Evolutionary conservation across 2,329 filamentous ascomycete genomes (phyloP), one percentile per base, ranked within the genome.

Genomic region (Hirsutella minnesotensis): DNA sequence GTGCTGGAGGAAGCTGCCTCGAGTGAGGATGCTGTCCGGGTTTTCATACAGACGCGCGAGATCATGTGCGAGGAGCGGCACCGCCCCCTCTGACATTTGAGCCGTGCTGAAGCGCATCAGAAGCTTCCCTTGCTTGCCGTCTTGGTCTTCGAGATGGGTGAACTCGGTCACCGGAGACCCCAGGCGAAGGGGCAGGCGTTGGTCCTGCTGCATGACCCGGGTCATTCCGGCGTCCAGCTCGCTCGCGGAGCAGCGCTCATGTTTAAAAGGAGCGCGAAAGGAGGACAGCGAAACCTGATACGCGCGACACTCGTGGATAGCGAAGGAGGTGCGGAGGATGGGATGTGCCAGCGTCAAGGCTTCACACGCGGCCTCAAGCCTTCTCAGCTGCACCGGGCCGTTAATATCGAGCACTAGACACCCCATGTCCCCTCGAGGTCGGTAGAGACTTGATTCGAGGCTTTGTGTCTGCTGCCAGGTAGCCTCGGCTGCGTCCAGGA

Each of bases 311-410:
- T 65, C 62, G 38, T 72, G 63, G 0, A 63, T 56, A 3, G 71
- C 61, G 43, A 79, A 79, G 0, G 69, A 66, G 0, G 76, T 77
- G 19, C 74, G 69, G 8, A 80, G 61, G 22, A 74, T 70, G 0
- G 70, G 66, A 35, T 75, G 72, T 30, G 69, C 59, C 29, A 56
- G 55, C 0, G 60, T 57, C 9, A 75, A 58, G 12, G 62, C 61
- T 19, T 61, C 58, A 48, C 70, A 74, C 0, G 70, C 68, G 1
- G 62, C 59, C 45, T 73, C 65, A 1, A 75, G 62, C 46, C 64
- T 66, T 35, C 62, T 59, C 37, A 56, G 49, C 24, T 67, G 59
- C 0, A 74, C 50, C 0, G 61, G 53, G 0, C 70, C 70, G 20
- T 60, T 66, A 55, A 72, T 70, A 29, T 62, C 67, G 45, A 77